phyloP scores from a whole-genome alignment of 768 basidiomycete genomes.

The Mycena amicta region DNA sequence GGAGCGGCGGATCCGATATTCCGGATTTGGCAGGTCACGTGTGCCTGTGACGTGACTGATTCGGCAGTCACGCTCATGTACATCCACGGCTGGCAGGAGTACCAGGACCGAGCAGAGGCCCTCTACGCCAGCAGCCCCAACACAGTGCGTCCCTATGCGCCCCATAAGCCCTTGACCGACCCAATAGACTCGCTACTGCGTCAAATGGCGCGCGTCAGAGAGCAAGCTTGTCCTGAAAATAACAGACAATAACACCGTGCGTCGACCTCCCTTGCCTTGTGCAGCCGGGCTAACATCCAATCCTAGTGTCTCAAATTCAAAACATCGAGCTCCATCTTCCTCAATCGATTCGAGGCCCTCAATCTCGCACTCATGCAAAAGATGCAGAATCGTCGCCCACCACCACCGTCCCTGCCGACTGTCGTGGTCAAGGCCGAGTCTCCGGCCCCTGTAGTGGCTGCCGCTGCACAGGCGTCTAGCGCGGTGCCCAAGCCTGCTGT shows the following conservation, averaged over 20 bases:
- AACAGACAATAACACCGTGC: conserved; percentile 86
- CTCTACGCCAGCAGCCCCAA: conserved; percentile 81
- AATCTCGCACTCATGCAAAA: conserved; percentile 85
- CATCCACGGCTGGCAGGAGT: conserved; percentile 88
- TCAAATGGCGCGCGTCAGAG: conserved; percentile 88
- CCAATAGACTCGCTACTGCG: conserved; percentile 79
- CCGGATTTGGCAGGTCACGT: no score
- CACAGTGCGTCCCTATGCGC: conserved; percentile 49
- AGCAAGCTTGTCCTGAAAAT: conserved; percentile 92
- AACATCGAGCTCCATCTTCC: conserved; percentile 90
- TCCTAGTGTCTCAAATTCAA: conserved; percentile 93
- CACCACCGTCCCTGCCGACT: conserved; percentile 31
- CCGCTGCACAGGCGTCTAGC: conserved; percentile 32
- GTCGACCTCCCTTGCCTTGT: conserved; percentile 31
- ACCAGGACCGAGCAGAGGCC: conserved; percentile 85
- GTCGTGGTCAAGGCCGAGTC: conserved; percentile 26
- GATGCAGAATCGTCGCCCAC: conserved; percentile 70
- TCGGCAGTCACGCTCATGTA: no score
- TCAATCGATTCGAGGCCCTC: conserved; percentile 94
- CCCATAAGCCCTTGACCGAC: not conserved
- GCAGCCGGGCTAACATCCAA: not conserved
- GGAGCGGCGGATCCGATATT: no score
- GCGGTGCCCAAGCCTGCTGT: conserved; percentile 34
- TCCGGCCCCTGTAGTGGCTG: conserved; percentile 15
- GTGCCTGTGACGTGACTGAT: no score